Evolutionary conservation across 1,139 yeast species (phyloP).

Genomic region (Yamadazyma dushanensis): DNA sequence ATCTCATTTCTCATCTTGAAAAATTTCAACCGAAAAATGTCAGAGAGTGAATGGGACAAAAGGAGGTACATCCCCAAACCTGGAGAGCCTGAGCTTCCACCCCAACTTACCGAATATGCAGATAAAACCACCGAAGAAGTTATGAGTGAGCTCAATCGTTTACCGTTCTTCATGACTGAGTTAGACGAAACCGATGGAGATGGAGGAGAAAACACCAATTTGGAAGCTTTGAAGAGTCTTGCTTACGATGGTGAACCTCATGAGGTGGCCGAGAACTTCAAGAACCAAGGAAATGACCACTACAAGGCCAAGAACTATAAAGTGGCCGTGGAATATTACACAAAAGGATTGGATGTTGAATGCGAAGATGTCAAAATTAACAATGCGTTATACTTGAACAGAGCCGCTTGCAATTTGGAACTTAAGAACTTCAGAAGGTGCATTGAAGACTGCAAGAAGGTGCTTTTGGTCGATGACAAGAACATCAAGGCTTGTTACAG

Average conservation of each 20-base stretch:
- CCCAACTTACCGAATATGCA: constrained; percentile 70
- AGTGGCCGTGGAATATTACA: constrained; percentile 76
- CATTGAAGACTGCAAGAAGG: constrained; percentile 81
- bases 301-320: constrained; percentile 68
- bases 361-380: constrained; percentile 55
- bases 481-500: constrained; percentile 85
- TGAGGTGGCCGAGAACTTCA: constrained; percentile 87
- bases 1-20: constrained; percentile 2
- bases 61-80: constrained; percentile 66
- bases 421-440: constrained; percentile 81
- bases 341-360: constrained; percentile 74
- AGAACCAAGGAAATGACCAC: constrained; percentile 89
- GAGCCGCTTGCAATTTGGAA: constrained; percentile 92
- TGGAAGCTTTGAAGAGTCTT: constrained; percentile 88
- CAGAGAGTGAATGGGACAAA: constrained; percentile 48
- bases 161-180: constrained; percentile 94
- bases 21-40: constrained; percentile 5
- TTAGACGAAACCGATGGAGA: constrained; percentile 76
- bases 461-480: constrained; percentile 62
- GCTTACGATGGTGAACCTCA: constrained; percentile 96
- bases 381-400: constrained; percentile 67
- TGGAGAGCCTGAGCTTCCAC: constrained; percentile 82
- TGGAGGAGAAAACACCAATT: constrained; percentile 69
- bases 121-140: constrained; percentile 75
- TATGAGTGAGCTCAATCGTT: constrained; percentile 71